These are phyloP conservation scores for Aspergillus ostianus DNA, from an alignment of 495 filamentous ascomycete species.

Conservation along the genomic window DNA sequence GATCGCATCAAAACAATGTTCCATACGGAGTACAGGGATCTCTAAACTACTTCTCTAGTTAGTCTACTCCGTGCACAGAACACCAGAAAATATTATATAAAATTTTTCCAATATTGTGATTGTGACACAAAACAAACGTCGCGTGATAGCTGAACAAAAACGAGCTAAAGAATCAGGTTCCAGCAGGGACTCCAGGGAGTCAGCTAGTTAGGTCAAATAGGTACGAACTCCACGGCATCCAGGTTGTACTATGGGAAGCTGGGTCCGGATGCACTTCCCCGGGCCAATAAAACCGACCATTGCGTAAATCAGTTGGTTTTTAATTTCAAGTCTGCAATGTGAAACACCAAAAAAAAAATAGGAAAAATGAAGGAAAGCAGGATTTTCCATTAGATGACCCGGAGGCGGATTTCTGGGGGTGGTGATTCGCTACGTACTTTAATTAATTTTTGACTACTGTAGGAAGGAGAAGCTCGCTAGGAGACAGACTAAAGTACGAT, in stretches of 20 bases:
- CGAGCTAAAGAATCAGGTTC: neutral
- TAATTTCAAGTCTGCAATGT: conserved; percentile 2
- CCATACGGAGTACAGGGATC: no score
- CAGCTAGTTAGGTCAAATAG: neutral
- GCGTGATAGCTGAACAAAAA: neutral
- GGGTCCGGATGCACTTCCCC: conserved; percentile 9
- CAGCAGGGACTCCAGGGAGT: no score
- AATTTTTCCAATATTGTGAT: no score
- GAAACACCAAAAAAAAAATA: conserved; percentile 5
- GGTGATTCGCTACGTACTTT: no score
- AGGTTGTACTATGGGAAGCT: conserved; percentile 7
- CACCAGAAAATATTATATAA: no score
- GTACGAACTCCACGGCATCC: conserved; percentile 9
- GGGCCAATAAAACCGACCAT: conserved; percentile 6
- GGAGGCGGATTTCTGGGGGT: no score
- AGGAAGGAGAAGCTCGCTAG: no score
- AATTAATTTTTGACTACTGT: no score
- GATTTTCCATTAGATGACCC: neutral
- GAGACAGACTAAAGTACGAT: neutral
- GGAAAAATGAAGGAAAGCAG: neutral
- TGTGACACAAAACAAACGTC: neutral
- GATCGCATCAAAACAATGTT: no score
- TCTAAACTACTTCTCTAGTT: no score
- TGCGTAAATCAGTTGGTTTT: neutral
- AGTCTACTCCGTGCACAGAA: no score